These are phyloP conservation scores for Chytriomyces confervae DNA, from an alignment of 192 early-diverging fungal genomes.

Conservation along the genomic window DNA sequence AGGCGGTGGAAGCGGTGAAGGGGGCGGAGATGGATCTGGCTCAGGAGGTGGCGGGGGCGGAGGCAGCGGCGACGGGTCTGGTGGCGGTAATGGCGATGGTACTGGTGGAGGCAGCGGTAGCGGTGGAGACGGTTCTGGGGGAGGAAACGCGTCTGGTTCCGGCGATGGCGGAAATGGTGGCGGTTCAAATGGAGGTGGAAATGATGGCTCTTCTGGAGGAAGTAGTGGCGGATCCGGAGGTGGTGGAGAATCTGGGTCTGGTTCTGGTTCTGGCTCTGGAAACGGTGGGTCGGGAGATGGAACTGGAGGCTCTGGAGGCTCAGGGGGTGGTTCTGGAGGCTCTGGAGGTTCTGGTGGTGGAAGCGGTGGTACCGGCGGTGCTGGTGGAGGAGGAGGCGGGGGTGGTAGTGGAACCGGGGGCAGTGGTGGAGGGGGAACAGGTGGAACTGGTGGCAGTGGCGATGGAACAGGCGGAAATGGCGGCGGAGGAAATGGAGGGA, in stretches of 20 bases:
- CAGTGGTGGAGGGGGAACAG: neutral
- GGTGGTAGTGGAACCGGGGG: constrained; percentile 12
- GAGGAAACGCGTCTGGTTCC: too few relatives aligned
- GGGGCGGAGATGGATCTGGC: neutral
- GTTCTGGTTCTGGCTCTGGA: constrained; percentile 3
- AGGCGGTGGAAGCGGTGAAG: neutral
- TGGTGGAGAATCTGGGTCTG: neutral
- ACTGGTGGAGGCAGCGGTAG: neutral
- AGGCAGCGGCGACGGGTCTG: neutral
- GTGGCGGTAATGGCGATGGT: neutral
- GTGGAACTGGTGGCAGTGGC: constrained; percentile 15
- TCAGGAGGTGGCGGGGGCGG: neutral
- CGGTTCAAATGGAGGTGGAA: neutral
- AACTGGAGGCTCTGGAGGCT: constrained; percentile 9
- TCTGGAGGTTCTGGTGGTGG: neutral
- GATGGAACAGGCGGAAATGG: neutral
- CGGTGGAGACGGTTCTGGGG: neutral
- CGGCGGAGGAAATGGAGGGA: neutral
- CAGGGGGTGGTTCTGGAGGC: constrained; percentile 11
- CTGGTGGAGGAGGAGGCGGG: constrained; percentile 4
- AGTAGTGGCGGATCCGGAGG: neutral
- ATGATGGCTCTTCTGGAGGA: neutral
- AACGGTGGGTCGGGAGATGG: neutral
- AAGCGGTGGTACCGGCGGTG: constrained; percentile 3
- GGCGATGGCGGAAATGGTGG: neutral